Base-by-base conservation (phyloP, 2,329 filamentous ascomycete genomes). In the Venturia oleaginea region DNA sequence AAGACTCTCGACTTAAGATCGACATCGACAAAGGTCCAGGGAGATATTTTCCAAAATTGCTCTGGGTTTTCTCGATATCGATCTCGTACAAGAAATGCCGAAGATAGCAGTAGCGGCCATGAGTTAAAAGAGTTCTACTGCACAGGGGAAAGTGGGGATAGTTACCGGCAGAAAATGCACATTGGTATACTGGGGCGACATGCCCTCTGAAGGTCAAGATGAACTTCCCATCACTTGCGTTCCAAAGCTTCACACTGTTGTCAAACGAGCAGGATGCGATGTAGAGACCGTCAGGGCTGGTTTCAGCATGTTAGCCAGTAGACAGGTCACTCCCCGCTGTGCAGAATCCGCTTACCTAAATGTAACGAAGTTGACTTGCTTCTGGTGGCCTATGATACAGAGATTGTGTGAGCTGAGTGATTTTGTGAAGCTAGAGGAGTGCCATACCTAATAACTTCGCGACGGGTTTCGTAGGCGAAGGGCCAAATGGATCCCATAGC, bases 231-330 rank as follows among this genome's bases (percentile, higher is more conserved):
- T 87, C 89, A 72, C 84, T 82, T 2, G 88, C 89, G 69, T 87
- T 90, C 92, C 92, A 97, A 32, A 97, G 78, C 77, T 96, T 96
- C 70, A 93, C 91, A 71, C 93, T 90, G 74, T 97, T 99, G 75
- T 99, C 94, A 79, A 93, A 99, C 4, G 88, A 88, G 10, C 90
- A 87, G 43, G 90, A 95, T 10, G 94, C 94, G 70, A 99, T 92
- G 65, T 93, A 83, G 10, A 85, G 82, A 40, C 92, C 93, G 72
- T 97, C 92, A 0, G 93, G 92, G 0, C 91, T 96, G 76, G 97
- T 97, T 19, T 2, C 24, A 17, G 19, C 15, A 34, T n/a, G 51
- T 51, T 27, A 51, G 46, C 22, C 22, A 46, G 22, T 13, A 22
- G 11, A 27, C 6, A 24, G 10, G 22, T 24, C 22, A 15, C 17